Conservation (phyloP, 805 yeast genomes). For the Metschnikowia matae region DNA sequence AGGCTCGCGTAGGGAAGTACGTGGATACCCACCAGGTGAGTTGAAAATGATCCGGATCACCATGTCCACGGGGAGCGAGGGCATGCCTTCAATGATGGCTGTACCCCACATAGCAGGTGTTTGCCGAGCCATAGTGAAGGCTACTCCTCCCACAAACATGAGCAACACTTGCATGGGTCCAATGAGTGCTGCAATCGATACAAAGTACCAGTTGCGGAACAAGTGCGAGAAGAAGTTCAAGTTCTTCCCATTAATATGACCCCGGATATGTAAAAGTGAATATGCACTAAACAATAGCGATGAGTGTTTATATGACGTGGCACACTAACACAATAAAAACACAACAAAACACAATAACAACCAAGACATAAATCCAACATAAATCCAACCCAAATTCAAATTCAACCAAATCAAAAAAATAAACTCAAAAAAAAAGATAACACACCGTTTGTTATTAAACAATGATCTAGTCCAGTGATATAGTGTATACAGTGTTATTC, state of each 20-base stretch:
- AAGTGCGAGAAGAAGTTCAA: conserved; percentile 82
- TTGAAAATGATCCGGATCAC: conserved; percentile 82
- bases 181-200: conserved; percentile 66
- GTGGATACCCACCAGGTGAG: conserved; percentile 58
- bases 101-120: conserved; percentile 88
- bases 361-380: too few relatives aligned
- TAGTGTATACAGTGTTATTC: too few relatives aligned
- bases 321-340: too few relatives aligned
- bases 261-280: conserved; percentile 33
- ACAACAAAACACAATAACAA: too few relatives aligned
- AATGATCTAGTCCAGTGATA: too few relatives aligned
- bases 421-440: too few relatives aligned
- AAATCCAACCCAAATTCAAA: too few relatives aligned
- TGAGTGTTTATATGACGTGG: too few relatives aligned
- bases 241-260: conserved; percentile 57
- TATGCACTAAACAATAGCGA: too few relatives aligned
- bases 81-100: conserved; percentile 74
- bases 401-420: too few relatives aligned
- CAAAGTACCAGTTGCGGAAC: conserved; percentile 77
- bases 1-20: conserved; percentile 60
- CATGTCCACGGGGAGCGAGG: conserved; percentile 77
- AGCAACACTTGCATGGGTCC: conserved; percentile 82
- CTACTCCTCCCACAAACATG: conserved; percentile 97
- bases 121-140: conserved; percentile 77
- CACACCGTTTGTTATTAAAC: too few relatives aligned